phyloP scores from a whole-genome alignment of 108 stramenopile genomes.

The Seminavis robusta region DNA sequence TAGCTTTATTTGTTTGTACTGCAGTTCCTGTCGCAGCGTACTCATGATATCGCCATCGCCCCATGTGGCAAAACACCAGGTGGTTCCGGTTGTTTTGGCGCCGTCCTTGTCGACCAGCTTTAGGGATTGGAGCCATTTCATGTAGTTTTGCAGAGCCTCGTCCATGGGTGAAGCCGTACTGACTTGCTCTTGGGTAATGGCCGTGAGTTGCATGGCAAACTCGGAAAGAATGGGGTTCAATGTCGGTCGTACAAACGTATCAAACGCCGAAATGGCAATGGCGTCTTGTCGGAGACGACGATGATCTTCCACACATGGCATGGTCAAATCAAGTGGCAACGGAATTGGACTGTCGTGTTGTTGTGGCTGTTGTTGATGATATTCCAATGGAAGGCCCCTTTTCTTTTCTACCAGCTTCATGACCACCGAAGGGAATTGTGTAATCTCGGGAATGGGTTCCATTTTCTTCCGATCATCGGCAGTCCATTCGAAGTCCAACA shows the following conservation, averaged over 20 bases:
- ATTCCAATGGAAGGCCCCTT: no score
- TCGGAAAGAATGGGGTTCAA: conserved; percentile 17
- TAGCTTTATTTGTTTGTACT: conserved; percentile 5
- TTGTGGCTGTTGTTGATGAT: background rate
- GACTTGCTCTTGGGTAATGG: conserved; percentile 14
- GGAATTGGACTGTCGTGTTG: background rate
- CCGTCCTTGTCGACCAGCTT: conserved; percentile 5
- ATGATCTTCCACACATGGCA: background rate
- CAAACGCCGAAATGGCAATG: conserved; percentile 1
- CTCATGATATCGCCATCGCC: conserved; percentile 13
- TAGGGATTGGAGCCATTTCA: conserved; percentile 9
- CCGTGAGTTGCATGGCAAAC: conserved; percentile 20
- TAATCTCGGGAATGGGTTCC: conserved; percentile 19
- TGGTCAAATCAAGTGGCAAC: conserved; percentile 1
- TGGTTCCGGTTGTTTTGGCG: background rate
- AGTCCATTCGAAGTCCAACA: conserved; percentile 27
- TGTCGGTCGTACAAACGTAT: conserved; percentile 17
- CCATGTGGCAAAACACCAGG: conserved; percentile 23
- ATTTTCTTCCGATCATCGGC: conserved; percentile 18
- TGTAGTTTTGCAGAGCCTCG: background rate
- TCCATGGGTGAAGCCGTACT: conserved; percentile 14
- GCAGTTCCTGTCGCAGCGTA: conserved; percentile 11
- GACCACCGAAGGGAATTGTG: conserved; percentile 17
- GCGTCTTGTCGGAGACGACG: no score
- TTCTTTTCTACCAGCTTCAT: conserved; percentile 10